Base-by-base conservation (phyloP, 1,139 yeast species). In the Debaryomyces udenii region DNA sequence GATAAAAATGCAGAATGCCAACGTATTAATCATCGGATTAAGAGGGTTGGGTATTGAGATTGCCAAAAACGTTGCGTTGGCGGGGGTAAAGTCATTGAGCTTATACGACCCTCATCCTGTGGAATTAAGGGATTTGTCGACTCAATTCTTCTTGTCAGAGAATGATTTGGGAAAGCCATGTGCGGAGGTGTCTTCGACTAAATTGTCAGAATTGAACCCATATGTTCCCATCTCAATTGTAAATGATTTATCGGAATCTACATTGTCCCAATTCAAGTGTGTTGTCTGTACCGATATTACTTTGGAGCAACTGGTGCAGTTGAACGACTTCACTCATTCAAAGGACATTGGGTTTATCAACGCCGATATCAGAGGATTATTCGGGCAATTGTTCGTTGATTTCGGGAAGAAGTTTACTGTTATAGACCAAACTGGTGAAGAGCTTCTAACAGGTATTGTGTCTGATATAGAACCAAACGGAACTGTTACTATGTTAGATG, bases 61-160 rank as follows among this genome's bases (percentile, higher is more conserved):
- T 46, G 97, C 99, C 30, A 94, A 93, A 67, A 93, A 93, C 65
- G 89, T 93, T 42, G 96, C 96, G 0, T 76, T 93, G 41, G 99
- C 99, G 2, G 99, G 99, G 53, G 99, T 93, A 54, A 94, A 93
- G 68, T 85, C 96, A 13, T 72, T 93, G 54, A 76, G 94, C n/a
- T 66, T 93, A 33, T 87, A 84, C 59, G 99, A 93, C 60, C 96
- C 96, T 13, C 73, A 70, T 11, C 78, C 81, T 0, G 85, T 86
- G 14, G 65, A 73, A 45, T 53, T 89, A 38, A 74, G 69, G 40
- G 99, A 93, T 61, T 74, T 94, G 47, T 86, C 96, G 1, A 74
- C 96, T 9, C 99, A 93, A 62, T 93, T 90, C 71, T 93, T 91
- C 64, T 74, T 94, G 40, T 59, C 76, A 9, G 82, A 79, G 48